Evolutionary conservation across 495 filamentous ascomycete species (phyloP).

Genomic region (Xylaria scruposa): DNA sequence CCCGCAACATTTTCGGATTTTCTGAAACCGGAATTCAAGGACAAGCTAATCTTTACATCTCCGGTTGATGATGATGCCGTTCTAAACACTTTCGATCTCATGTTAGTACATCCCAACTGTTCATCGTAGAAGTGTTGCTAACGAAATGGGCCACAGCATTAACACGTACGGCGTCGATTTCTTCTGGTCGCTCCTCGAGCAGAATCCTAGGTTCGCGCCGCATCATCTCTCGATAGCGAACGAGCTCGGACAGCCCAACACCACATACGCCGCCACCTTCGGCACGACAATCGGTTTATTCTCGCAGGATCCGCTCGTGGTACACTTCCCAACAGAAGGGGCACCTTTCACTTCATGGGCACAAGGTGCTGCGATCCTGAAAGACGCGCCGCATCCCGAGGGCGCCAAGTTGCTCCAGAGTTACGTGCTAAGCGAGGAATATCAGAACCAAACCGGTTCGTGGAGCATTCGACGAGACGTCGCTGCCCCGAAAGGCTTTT

Average conservation of each 20-base stretch:
- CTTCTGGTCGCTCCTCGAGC: background rate
- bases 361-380: background rate
- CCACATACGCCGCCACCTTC: background rate
- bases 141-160: background rate
- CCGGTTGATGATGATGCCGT: background rate
- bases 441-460: background rate
- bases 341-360: background rate
- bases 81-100: background rate
- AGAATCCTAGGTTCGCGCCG: background rate
- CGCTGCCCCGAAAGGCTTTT: background rate
- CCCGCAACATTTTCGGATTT: background rate
- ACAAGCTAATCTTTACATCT: background rate
- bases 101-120: background rate
- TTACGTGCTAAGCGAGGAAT: background rate
- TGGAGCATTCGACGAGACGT: background rate
- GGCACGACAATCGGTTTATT: background rate
- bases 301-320: background rate
- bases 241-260: background rate
- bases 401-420: background rate
- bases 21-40: background rate
- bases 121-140: background rate
- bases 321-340: background rate
- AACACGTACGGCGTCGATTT: background rate
- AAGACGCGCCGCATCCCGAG: background rate
- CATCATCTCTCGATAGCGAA: background rate